Percentiles rank a stretch among this genome's conserved stretches.
Conservation (phyloP, 768 basidiomycete species). For the Phylloporus sp. region DNA sequence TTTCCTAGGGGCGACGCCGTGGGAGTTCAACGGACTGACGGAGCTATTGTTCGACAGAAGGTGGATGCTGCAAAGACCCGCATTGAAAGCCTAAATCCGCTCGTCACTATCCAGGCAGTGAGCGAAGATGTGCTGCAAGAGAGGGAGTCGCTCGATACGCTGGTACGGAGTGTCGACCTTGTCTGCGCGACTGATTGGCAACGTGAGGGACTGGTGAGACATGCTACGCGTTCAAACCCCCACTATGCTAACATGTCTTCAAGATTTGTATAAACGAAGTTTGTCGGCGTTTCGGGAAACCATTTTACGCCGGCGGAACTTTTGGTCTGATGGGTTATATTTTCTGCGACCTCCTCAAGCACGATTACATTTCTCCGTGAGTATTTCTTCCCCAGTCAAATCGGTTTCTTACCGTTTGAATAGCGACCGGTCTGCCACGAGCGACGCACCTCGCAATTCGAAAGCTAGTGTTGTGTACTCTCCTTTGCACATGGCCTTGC, state of each 20-base stretch:
- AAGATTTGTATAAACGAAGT: conserved; percentile 76
- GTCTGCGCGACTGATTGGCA: conserved; percentile 84
- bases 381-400: conserved; percentile 28
- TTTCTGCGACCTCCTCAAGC: conserved; percentile 86
- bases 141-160: conserved; percentile 47
- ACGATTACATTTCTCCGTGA: conserved; percentile 83
- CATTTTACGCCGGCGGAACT: conserved; percentile 89
- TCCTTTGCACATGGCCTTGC: conserved; percentile 56
- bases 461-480: conserved; percentile 62
- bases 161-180: conserved; percentile 69
- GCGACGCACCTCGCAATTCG: conserved; percentile 54
- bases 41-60: conserved; percentile 46
- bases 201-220: conserved; percentile 63
- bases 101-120: conserved; percentile 74
- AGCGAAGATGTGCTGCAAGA: conserved; percentile 46
- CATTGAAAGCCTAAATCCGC: conserved; percentile 88
- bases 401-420: conserved; percentile 5
- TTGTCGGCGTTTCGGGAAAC: conserved; percentile 68
- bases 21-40: conserved; percentile 36
- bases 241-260: conserved; percentile 8
- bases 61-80: conserved; percentile 79
- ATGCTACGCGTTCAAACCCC: conserved; percentile 1
- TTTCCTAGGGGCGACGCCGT: conserved; percentile 32
- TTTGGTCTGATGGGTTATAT: conserved; percentile 92
- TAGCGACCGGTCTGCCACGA: conserved; percentile 61